Evolutionary conservation across 2,329 filamentous ascomycete species (phyloP), one percentile per base, ranked within the genome.

Genomic region (Lachnellula occidentalis): DNA sequence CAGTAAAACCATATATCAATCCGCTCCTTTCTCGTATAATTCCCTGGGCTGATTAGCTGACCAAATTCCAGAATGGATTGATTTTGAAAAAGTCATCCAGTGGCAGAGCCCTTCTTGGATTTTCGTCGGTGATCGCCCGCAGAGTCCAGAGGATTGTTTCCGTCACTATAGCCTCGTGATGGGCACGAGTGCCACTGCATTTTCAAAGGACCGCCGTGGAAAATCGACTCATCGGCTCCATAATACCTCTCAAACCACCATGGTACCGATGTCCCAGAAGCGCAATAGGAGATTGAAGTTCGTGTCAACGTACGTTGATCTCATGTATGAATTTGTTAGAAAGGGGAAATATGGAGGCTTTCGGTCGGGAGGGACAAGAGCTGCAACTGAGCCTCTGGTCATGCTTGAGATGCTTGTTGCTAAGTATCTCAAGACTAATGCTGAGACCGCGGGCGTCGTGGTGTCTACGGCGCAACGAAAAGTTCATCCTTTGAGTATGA

Each of bases 401-500:
- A 51, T 51, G 50, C 5, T 51, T n/a, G 41, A 51, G 21, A 45
- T 37, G 31, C 41, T 51, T 11, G 41, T 37, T 37, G 64, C 34
- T 4, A 37, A 37, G 15, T 37, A 37, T n/a, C 4, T 37, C 12
- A 11, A 37, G 11, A 37, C 12, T 8, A 37, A 37, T 1, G 5
- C 34, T n/a, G 11, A 12, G 34, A 4, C 34, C 34, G 15, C 34
- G 34, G 12, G 12, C 34, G 34, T n/a, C 34, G 3, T 37, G 34
- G 34, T 37, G 15, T 12, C 34, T 14, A 37, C 34, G 15, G 12
- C 3, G 4, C 34, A 37, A 37, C 34, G 5, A 37, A 37, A 37
- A 37, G 34, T n/a, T 37, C 34, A 37, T 11, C 34, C 34, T 37
- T 37, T 37, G 34, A 37, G 34, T n/a, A 37, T 37, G 34, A 12